Conservation (phyloP, 805 yeast genomes). For the Saccharomycopsis sp. region DNA sequence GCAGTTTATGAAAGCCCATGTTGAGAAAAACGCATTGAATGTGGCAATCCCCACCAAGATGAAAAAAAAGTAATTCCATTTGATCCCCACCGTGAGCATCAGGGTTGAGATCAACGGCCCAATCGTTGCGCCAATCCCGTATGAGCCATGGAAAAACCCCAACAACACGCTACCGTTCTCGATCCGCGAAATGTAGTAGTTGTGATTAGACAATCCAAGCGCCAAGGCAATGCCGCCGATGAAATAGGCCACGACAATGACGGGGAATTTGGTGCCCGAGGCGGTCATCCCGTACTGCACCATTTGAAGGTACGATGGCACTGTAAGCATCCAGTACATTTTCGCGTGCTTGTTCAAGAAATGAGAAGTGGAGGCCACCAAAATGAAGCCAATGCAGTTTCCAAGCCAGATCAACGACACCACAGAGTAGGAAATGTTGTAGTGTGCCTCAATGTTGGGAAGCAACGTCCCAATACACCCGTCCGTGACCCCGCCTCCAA, state of each 20-base stretch:
- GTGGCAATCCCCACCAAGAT: conserved; percentile 39
- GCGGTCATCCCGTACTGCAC: conserved; percentile 39
- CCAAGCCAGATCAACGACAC: conserved; percentile 52
- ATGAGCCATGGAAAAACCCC: conserved; percentile 50
- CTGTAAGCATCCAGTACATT: conserved; percentile 30
- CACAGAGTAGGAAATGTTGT: conserved; percentile 39
- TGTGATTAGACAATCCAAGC: conserved; percentile 39
- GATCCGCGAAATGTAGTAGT: conserved; percentile 42
- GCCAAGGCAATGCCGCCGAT: conserved; percentile 54
- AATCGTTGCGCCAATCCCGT: conserved; percentile 57
- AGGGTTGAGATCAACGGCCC: conserved; percentile 52
- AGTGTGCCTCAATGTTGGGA: conserved; percentile 43
- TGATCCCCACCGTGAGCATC: conserved; percentile 39
- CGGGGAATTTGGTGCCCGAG: conserved; percentile 41
- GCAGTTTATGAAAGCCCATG: conserved; percentile 37
- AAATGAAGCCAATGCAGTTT: conserved; percentile 46
- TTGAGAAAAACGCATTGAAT: conserved; percentile 27
- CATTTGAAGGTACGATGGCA: conserved; percentile 32
- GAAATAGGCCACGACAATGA: conserved; percentile 41
- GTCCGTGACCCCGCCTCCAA: conserved; percentile 40
- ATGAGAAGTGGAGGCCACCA: conserved; percentile 42
- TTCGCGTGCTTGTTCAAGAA: conserved; percentile 35
- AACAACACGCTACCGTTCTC: conserved; percentile 39
- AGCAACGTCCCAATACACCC: conserved; percentile 55
- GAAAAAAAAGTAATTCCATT: conserved; percentile 49